Evolutionary conservation across 2,329 filamentous ascomycete species (phyloP), one percentile per base, ranked within the genome.

Genomic region (Verticillium alfalfae): DNA sequence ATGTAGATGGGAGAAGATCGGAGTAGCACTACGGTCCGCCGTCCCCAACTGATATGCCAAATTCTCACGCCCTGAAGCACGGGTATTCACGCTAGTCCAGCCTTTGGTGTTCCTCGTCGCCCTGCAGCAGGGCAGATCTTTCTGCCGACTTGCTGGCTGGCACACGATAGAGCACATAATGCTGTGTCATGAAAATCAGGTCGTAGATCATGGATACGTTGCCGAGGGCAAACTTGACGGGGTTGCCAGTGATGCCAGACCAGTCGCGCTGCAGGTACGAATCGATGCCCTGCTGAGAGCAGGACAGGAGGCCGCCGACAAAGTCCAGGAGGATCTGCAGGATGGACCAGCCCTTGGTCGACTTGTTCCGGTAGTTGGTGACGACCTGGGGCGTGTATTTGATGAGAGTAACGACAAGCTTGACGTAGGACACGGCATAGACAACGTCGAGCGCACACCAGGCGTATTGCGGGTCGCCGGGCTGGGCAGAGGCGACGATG

Each of bases 301-400:
- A 82, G 63, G 92, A 96, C 58, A 98, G 79, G 18, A 95, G 71
- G 39, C 94, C 93, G 41, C 95, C 95, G 1, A 81, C 79, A 63
- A 97, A 83, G 72, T 98, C 95, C 10, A 97, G 82, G 56, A 97
- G 78, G 68, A 97, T 93, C 72, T 92, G 89, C 64, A 79, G 79
- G 66, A 97, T 97, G 69, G 87, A 90, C 93, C 94, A 98, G 41
- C 95, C 95, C 22, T 84, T 77, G 1, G 95, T 98, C 61, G 91
- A 96, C 71, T 89, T 85, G 70, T 94, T 92, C 69, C 88, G 87
- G 73, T 89, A 93, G 78, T 98, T 98, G 68, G 89, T 82, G 70
- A 90, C 81, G 41, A 91, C 86, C 79, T 97, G 93, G 5, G 95
- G 95, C 56, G 92, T 88, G 76, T 97, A 98, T 78, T 99, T 99